Base-by-base conservation (phyloP, 768 basidiomycete species). In the Sarcodon sp. region DNA sequence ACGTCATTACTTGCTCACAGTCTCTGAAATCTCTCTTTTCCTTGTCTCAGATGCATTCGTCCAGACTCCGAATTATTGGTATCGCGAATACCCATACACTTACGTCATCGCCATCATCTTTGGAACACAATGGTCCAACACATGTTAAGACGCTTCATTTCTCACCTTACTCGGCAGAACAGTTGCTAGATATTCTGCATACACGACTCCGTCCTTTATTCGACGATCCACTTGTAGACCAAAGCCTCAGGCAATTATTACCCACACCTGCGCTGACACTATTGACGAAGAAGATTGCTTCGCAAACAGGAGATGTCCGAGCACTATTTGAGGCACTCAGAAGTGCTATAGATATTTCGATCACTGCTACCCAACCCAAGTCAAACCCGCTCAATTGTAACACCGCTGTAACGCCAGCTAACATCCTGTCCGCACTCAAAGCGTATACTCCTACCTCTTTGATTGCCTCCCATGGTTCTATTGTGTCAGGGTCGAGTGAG, bases 21-120 rank as follows among this genome's bases (percentile, higher is more conserved):
- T 64, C 75, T 7, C 68, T 90, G 43, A 60, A 73, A 2, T 64
- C 78, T 9, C 64, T 93, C 43, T 87, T 91, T 61, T 69, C 77
- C 4, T 68, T 90, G n/a, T 73, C 82, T 8, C 71, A 75, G 45
- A 62, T 70, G 4, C 65, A 76, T 45, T 60, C 73, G 1, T 62
- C 72, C 8, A 66, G 64, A 35, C 61, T 91, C 49, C 78, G 87
- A 44, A 55, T 90, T 36, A 80, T 92, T 55, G 87, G 84, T 35
- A 90, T 93, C 58, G 87, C 89, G 36, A 93, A 93, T 57, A 87
- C 85, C 2, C 89, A 91, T 56, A 89, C 87, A 5, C 76, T 93
- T 21, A 80, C 83, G 1, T 72, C 79, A 3, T 70, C 79, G 0
- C 55, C 56, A 11, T 58, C 65, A 7, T 67, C 65, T 3, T 51